Conservation (phyloP, 2,329 filamentous ascomycete species). For the Sclerotinia sclerotiorum region DNA sequence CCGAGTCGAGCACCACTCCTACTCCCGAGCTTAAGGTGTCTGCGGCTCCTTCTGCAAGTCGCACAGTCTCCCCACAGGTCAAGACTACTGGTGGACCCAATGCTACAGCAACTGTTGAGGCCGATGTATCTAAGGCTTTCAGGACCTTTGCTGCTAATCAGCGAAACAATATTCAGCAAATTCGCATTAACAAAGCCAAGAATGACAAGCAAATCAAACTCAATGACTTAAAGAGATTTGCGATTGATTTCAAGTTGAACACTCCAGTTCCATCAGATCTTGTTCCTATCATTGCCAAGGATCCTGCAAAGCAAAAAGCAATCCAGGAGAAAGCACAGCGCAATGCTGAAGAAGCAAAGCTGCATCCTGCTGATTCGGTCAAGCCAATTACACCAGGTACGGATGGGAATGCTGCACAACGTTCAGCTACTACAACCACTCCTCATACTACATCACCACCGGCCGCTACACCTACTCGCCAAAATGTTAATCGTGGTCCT, state of each 20-base stretch:
- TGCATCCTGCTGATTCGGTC: slow-evolving; percentile 45
- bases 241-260: slow-evolving; percentile 87
- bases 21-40: slow-evolving; percentile 35
- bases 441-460: slow-evolving; percentile 44
- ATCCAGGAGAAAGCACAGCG: slow-evolving; percentile 86
- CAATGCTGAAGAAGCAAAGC: slow-evolving; percentile 64
- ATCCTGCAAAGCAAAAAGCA: slow-evolving; percentile 88
- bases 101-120: slow-evolving; percentile 61
- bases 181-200: slow-evolving; percentile 57
- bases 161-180: slow-evolving; percentile 56
- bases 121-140: slow-evolving; percentile 61
- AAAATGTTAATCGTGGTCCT: slow-evolving; percentile 38
- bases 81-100: slow-evolving; percentile 46
- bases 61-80: slow-evolving; percentile 36
- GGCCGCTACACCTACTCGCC: slow-evolving; percentile 34
- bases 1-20: slow-evolving; percentile 33
- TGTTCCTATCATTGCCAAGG: slow-evolving; percentile 93
- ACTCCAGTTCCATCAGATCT: slow-evolving; percentile 90
- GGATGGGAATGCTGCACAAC: slow-evolving; percentile 43
- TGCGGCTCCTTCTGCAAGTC: slow-evolving; percentile 41
- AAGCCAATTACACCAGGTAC: slow-evolving; percentile 49
- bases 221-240: slow-evolving; percentile 93
- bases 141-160: slow-evolving; percentile 62
- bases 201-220: slow-evolving; percentile 88
- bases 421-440: slow-evolving; percentile 45